These are phyloP conservation scores for Pseudogymnoascus sp. DNA, from an alignment of 2,329 filamentous ascomycete genomes.

Conservation along the genomic window DNA sequence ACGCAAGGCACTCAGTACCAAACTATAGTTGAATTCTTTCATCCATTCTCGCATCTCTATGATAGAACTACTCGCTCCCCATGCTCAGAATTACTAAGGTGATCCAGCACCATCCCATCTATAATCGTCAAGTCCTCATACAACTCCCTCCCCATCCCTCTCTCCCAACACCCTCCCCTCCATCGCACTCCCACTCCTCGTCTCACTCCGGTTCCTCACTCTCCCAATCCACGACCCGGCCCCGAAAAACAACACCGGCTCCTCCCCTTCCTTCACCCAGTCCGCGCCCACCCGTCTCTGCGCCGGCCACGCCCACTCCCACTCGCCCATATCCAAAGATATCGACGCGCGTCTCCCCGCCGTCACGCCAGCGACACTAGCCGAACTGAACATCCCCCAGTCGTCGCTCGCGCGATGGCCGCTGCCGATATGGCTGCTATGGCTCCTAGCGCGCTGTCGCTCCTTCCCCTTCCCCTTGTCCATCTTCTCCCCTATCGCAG, in stretches of 20 bases:
- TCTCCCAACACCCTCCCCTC: not conserved
- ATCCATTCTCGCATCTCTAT: not conserved
- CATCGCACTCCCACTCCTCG: not conserved
- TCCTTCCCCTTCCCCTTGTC: not conserved
- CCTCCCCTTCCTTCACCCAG: not conserved
- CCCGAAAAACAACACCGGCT: not conserved
- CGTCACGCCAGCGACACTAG: not conserved
- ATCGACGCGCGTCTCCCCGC: not conserved
- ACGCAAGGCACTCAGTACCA: not conserved
- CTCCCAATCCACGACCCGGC: not conserved
- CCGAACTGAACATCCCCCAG: not conserved
- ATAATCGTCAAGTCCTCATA: not conserved
- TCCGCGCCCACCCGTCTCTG: not conserved
- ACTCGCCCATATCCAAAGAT: not conserved
- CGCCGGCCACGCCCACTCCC: not conserved
- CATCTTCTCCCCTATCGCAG: not conserved
- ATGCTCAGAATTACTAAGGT: not conserved
- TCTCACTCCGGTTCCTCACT: not conserved
- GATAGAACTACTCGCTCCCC: not conserved
- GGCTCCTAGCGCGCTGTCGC: not conserved
- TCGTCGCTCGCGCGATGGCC: not conserved
- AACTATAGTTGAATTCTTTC: not conserved
- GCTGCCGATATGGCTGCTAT: not conserved
- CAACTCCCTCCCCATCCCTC: not conserved
- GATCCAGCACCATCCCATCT: not conserved